Conservation (phyloP, 345 rosid genomes). For the Arabidopsis suecica region DNA sequence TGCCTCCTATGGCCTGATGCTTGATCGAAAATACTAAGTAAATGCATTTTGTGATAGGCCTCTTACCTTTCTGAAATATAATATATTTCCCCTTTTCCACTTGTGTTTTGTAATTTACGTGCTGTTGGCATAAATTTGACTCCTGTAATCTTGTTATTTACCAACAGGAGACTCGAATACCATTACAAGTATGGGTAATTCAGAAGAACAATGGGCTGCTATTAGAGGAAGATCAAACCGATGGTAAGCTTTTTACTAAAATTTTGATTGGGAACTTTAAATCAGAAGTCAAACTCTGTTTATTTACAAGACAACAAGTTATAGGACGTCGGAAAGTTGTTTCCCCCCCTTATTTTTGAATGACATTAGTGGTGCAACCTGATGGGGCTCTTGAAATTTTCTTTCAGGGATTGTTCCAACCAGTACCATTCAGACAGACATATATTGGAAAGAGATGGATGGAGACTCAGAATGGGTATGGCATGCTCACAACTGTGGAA, state of each 20-base stretch:
- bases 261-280: constrained; percentile 14
- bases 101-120: constrained; percentile 1
- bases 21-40: neutral
- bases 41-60: constrained; percentile 19
- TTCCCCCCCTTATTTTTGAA: neutral
- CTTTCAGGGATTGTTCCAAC: constrained; percentile 81
- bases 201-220: constrained; percentile 77
- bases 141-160: constrained; percentile 19
- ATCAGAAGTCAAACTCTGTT: constrained; percentile 12
- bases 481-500: constrained; percentile 34
- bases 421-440: constrained; percentile 68
- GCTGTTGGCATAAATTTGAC: constrained; percentile 30
- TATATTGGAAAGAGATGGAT: constrained; percentile 91
- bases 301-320: constrained; percentile 19
- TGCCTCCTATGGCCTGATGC: constrained; percentile 20
- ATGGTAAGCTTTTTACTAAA: constrained; percentile 57
- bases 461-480: constrained; percentile 98
- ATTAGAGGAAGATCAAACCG: constrained; percentile 71
- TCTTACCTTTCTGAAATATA: constrained; percentile 1
- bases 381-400: constrained; percentile 25
- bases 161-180: constrained; percentile 83
- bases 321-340: neutral
- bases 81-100: neutral
- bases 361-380: constrained; percentile 22
- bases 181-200: constrained; percentile 83